Conservation (phyloP, 495 filamentous ascomycete genomes). For the Trichocladium antarcticum region DNA sequence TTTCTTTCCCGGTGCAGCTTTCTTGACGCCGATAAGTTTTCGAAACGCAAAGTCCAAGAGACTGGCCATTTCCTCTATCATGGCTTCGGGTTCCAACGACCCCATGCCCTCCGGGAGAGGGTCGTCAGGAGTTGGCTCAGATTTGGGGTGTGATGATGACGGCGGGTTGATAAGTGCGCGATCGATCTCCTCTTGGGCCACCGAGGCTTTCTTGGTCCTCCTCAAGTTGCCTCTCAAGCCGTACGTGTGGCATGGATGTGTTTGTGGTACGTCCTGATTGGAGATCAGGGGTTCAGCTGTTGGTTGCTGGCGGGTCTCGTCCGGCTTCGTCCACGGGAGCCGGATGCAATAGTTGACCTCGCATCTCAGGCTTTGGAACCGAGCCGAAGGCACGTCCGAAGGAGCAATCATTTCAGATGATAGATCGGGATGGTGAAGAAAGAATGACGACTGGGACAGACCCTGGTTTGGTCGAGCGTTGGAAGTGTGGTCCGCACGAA, state of each 20-base stretch:
- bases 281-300: too few relatives aligned
- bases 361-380: constrained; percentile 26
- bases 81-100: not conserved
- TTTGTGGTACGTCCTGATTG: not conserved
- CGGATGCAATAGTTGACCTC: constrained; percentile 6
- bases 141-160: not conserved
- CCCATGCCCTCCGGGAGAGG: not conserved
- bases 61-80: constrained; percentile 15
- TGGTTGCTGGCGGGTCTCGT: not conserved
- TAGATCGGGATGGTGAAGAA: constrained; percentile 22
- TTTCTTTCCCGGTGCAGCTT: constrained; percentile 16
- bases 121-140: not conserved
- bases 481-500: constrained; percentile 12
- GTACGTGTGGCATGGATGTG: constrained; percentile 1
- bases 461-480: not conserved
- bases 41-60: constrained; percentile 29
- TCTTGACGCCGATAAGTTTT: constrained; percentile 26
- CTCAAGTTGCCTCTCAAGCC: constrained; percentile 6
- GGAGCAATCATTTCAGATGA: constrained; percentile 18
- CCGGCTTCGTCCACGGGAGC: not conserved
- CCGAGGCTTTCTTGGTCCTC: constrained; percentile 1
- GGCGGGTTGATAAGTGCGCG: not conserved
- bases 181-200: not conserved
- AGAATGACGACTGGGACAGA: constrained; percentile 10
- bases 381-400: constrained; percentile 18